Base-by-base conservation (phyloP, 225 moss, liverwort and hornwort species). In the Marchantia paleacea region DNA sequence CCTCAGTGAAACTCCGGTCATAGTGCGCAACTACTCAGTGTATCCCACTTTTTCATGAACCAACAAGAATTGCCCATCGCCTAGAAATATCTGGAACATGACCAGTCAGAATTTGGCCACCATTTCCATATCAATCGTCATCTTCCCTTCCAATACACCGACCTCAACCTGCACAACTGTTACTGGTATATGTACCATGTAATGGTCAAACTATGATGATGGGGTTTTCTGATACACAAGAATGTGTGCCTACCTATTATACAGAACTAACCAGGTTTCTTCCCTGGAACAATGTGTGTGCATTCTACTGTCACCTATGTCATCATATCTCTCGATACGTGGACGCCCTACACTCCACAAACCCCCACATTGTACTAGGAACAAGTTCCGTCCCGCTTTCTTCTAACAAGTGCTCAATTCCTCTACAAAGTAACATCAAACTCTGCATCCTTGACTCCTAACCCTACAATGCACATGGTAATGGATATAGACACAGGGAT, bases 261-360 rank as follows among this genome's bases (percentile, higher is more conserved):
- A 83, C 83, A 83, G 47, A 52, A 70, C 79, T 76, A 83, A 69
- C 68, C 83, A 80, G 83, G 83, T 49, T 80, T 80, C 69, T 58
- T 76, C 83, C 82, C 80, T 80, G 83, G 69, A 83, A 76, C 47
- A 76, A 76, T 76, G 31, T 57, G 75, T 62, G 22, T 61, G 73
- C 62, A 73, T 15, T 18, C 73, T 78, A 77, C 48, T 78, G 64
- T 78, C 65, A 64, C 65, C n/a, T 64, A 65, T 15, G 31, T 58
- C 64, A 19, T 16, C 19, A 29, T 49, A 57, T 58, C 4, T 55
- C 75, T n/a, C 28, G 15, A 64, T 51, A 65, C 16, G 12, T 78
- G 78, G 26, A 63, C 14, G 6, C 58, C 75, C 31, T 53, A 54
- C 31, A 69, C 69, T 69, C 39, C 19, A 75, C 29, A 28, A 60